phyloP scores from a whole-genome alignment of 1,284 basidiomycete genomes.

The Ganoderma sp. region DNA sequence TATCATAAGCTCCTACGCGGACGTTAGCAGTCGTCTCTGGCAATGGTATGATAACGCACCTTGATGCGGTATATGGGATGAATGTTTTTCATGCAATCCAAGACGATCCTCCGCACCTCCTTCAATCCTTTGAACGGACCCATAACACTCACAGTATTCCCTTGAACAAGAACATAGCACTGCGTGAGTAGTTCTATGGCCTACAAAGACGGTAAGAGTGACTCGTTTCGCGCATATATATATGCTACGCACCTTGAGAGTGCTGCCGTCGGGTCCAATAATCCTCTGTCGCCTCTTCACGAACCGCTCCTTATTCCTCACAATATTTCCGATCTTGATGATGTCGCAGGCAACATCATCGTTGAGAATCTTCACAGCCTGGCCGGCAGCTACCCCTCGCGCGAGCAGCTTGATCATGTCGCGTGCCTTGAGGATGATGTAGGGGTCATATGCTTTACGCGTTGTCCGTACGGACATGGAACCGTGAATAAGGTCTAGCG shows the following conservation, averaged over 20 bases:
- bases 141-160: slow-evolving; percentile 98
- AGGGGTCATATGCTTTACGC: slow-evolving; percentile 96
- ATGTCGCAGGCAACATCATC: slow-evolving; percentile 95
- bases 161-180: slow-evolving; percentile 98
- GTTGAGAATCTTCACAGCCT: slow-evolving; percentile 91
- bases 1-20: slow-evolving; percentile 92
- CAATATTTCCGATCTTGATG: slow-evolving; percentile 95
- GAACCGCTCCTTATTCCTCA: slow-evolving; percentile 96
- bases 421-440: slow-evolving; percentile 93
- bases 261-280: slow-evolving; percentile 96
- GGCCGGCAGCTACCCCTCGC: slow-evolving; percentile 82
- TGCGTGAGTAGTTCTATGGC: slow-evolving; percentile 97
- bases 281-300: slow-evolving; percentile 96
- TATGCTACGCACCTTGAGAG: slow-evolving; percentile 72
- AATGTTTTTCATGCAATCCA: slow-evolving; percentile 99
- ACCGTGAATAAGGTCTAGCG: slow-evolving; percentile 94
- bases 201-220: slow-evolving; percentile 47
- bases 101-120: slow-evolving; percentile 92
- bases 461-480: slow-evolving; percentile 98
- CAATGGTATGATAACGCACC: slow-evolving; percentile 47
- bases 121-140: slow-evolving; percentile 95
- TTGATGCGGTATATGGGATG: slow-evolving; percentile 99
- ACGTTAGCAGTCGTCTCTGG: neutral
- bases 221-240: neutral
- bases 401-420: slow-evolving; percentile 97